phyloP scores from a whole-genome alignment of 805 yeast species.

The Candida corydali region DNA sequence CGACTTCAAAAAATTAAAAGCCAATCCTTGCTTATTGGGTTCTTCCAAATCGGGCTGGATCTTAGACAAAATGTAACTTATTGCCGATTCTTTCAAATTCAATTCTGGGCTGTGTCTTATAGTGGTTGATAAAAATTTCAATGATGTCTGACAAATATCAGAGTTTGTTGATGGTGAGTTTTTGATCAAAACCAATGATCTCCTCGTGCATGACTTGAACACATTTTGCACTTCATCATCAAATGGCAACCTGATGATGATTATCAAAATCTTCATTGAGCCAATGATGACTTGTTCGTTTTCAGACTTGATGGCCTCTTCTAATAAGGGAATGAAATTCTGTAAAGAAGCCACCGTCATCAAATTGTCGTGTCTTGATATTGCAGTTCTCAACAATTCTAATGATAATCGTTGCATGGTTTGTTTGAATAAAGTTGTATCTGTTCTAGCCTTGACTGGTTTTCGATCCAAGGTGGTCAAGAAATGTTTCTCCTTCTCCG shows the following conservation, averaged over 20 bases:
- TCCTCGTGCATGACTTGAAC: constrained; percentile 59
- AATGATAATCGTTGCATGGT: constrained; percentile 72
- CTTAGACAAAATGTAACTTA: constrained; percentile 67
- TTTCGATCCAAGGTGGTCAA: constrained; percentile 68
- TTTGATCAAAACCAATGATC: constrained; percentile 58
- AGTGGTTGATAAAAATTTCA: constrained; percentile 68
- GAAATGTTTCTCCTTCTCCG: constrained; percentile 54
- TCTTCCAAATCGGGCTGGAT: constrained; percentile 86
- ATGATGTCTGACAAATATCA: constrained; percentile 74
- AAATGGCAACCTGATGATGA: constrained; percentile 60
- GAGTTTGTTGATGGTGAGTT: constrained; percentile 74
- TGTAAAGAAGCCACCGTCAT: constrained; percentile 56
- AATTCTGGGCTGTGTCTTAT: constrained; percentile 67
- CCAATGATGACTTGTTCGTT: constrained; percentile 77
- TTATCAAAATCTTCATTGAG: constrained; percentile 57
- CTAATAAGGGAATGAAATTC: constrained; percentile 74
- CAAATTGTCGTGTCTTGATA: constrained; percentile 59
- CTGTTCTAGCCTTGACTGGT: constrained; percentile 49
- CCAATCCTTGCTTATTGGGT: constrained; percentile 82
- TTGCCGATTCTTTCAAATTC: constrained; percentile 62
- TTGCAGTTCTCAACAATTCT: constrained; percentile 69
- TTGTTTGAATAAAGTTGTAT: constrained; percentile 51
- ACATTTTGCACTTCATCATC: constrained; percentile 45
- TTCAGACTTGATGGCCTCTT: constrained; percentile 54
- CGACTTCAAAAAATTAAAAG: constrained; percentile 78